Conservation (phyloP, 306 rosid genomes). For the Inga oerstediana region DNA sequence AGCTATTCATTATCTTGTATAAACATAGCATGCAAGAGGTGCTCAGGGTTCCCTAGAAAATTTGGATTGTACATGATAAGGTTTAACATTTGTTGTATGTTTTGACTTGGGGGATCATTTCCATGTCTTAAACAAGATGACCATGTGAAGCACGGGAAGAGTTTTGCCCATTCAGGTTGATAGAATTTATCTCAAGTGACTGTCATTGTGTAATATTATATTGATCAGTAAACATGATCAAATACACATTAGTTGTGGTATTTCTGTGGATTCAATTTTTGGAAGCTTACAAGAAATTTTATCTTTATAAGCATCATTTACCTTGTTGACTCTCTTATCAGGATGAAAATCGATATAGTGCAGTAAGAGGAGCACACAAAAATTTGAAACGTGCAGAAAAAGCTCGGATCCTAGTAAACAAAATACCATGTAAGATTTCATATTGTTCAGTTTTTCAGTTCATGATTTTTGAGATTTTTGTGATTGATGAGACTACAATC, state of each 20-base stretch:
- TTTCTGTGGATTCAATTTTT: constrained; percentile 12
- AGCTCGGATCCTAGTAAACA: constrained; percentile 73
- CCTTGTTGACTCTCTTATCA: constrained; percentile 34
- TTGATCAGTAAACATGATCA: neutral
- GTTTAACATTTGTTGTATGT: neutral
- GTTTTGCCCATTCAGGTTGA: constrained; percentile 22
- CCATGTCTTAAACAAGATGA: neutral
- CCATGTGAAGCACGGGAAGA: constrained; percentile 4
- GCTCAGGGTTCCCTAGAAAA: neutral
- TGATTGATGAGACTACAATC: constrained; percentile 12
- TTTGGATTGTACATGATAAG: neutral
- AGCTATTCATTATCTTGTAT: too few relatives aligned
- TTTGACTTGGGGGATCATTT: neutral
- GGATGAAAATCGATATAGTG: constrained; percentile 92
- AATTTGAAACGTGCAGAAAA: constrained; percentile 94
- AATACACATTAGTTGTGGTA: neutral
- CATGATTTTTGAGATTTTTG: constrained; percentile 15
- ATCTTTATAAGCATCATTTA: constrained; percentile 13
- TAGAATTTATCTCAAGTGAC: constrained; percentile 2
- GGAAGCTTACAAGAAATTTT: neutral
- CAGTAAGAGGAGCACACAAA: constrained; percentile 94
- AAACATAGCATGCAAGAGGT: neutral
- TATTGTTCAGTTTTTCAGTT: constrained; percentile 13
- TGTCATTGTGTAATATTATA: neutral
- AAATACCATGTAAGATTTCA: constrained; percentile 70